Base-by-base conservation (phyloP, 176 grass and related monocot genomes). In the Oryza australiensis region DNA sequence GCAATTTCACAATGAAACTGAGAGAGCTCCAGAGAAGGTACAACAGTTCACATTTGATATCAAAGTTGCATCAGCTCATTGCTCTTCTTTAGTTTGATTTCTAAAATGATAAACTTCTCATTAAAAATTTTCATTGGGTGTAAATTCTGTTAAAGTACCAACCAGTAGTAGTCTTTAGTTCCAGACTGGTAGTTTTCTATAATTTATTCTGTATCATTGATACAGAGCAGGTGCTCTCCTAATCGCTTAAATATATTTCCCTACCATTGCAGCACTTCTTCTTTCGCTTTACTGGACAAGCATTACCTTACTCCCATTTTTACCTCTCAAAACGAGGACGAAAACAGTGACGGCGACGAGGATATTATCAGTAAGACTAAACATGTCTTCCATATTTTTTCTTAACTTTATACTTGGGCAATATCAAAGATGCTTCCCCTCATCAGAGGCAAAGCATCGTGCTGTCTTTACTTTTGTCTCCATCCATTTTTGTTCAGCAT, bases 241-340 rank as follows among this genome's bases (percentile, higher is more conserved):
- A 32, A 37, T 85, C 64, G 64, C 23, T 55, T 34, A 0, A 27
- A 6, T 57, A 33, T 72, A 66, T 63, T 64, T 38, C 48, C 75
- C 59, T 34, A n/a, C 57, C 14, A 3, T 72, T 77, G 83, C 92
- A 97, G 95, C 67, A 94, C 95, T 66, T 81, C 94, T 1, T 91
- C 95, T 83, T 94, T 97, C 68, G 90, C 83, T 70, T 80, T 91
- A 78, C 76, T 97, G 77, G 95, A 97, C 78, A 92, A 81, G 69
- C 89, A 92, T 41, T 97, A 92, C 57, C 82, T 97, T 66, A 97
- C 88, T 75, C 92, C 95, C 66, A 94, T 97, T 79, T 97, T 97
- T 46, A 97, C 92, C 12, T 84, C 72, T 64, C 92, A 86, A 91
- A 88, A 85, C n/a, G 70, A 7, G 38, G 81, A 84, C 37, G 34